Base-by-base conservation (phyloP, 306 rosid species). In the Fragaria nilgerrensis region DNA sequence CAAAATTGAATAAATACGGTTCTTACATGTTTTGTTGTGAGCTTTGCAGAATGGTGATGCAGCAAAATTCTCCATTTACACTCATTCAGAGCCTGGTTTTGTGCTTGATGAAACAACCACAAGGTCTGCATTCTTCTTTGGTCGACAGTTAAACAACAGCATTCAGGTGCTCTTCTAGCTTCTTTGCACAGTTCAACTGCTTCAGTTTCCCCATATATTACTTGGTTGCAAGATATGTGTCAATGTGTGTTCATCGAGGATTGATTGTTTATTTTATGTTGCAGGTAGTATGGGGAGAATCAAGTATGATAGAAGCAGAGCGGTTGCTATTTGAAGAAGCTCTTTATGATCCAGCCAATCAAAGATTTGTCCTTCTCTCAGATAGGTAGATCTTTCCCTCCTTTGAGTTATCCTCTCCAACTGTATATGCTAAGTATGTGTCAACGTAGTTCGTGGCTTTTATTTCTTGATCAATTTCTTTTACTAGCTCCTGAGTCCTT, bases 271-370 rank as follows among this genome's bases (percentile, higher is more conserved):
- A 36, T 36, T 17, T n/a, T 65, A 44, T 50, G 14, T 77, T 77
- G 74, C 76, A 88, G 91, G 91, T 85, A 16, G 77, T 25, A 5
- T 85, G 91, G 87, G 91, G 89, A 79, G 85, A 83, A 80, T 85
- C 87, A 9, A 88, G 79, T 79, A 88, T 88, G 89, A 76, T 88
- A 41, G 82, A 82, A 75, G 87, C 86, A 36, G 91, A 85, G 75
- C 73, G 81, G 41, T 59, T 88, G 41, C 74, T 85, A 29, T 68
- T 88, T 58, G 81, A 74, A 48, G 75, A 56, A 56, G 77, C 77
- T 73, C 68, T 73, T 19, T 25, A 0, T 22, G 53, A 73, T 14
- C 53, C 68, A 9, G 53, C 77, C 43, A 73, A 58, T 58, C 77
- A 73, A 73, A 73, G 52, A 73, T 73, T 73, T 73, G 25, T 41